A percentile compares a stretch with the other conserved stretches of the same genome.
Evolutionary conservation across 164 flowering plant genomes (phyloP).

Genomic region (Saururus chinensis): DNA sequence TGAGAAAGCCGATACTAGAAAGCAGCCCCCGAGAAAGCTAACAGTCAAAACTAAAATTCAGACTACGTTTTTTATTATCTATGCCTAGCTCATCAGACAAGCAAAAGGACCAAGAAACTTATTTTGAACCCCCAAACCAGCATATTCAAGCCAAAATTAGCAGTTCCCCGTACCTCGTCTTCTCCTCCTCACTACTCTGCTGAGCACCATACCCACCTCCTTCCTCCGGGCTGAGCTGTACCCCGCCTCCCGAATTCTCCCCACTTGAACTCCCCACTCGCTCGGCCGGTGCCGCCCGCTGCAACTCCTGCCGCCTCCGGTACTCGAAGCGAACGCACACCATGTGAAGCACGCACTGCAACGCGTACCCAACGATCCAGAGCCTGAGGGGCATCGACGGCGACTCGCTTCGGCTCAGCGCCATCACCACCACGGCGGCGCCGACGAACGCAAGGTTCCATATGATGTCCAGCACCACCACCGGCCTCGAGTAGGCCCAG

Average conservation of each 20-base stretch:
- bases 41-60: not conserved
- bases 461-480: slow-evolving; percentile 37
- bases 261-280: slow-evolving; percentile 6
- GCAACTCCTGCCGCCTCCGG: slow-evolving; percentile 9
- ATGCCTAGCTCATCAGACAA: too few relatives aligned
- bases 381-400: slow-evolving; percentile 37
- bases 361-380: slow-evolving; percentile 48
- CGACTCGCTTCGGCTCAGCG: slow-evolving; percentile 26
- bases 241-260: slow-evolving; percentile 9
- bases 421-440: slow-evolving; percentile 21
- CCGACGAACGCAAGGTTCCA: slow-evolving; percentile 45
- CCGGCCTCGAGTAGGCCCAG: slow-evolving; percentile 55
- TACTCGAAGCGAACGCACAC: slow-evolving; percentile 40
- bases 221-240: slow-evolving; percentile 3
- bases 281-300: slow-evolving; percentile 3
- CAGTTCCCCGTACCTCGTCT: slow-evolving; percentile 21
- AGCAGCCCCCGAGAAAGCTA: not conserved
- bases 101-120: too few relatives aligned
- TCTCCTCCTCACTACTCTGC: slow-evolving; percentile 26
- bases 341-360: slow-evolving; percentile 39
- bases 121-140: not conserved
- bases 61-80: not conserved
- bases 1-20: too few relatives aligned
- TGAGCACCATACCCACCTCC: slow-evolving; percentile 1
- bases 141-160: not conserved